These are phyloP conservation scores for Atkinsonella texensis DNA, from an alignment of 2,329 filamentous ascomycete genomes.

Conservation along the genomic window DNA sequence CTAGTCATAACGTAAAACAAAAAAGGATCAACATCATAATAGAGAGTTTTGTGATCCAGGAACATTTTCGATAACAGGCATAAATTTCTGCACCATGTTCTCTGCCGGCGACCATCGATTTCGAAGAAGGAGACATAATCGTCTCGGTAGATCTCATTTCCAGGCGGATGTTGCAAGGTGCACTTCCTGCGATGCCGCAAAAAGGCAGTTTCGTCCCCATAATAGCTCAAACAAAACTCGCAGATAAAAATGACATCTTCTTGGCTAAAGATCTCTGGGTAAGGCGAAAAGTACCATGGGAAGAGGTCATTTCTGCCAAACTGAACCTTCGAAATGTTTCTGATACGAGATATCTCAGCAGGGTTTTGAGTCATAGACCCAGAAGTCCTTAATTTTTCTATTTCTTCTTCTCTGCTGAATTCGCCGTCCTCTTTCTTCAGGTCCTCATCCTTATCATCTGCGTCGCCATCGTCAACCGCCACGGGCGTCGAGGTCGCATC, in stretches of 20 bases:
- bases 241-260: constrained; percentile 91
- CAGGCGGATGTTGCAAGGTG: constrained; percentile 79
- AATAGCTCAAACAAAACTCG: constrained; percentile 93
- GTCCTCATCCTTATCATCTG: constrained; percentile 37
- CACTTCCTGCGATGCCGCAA: constrained; percentile 81
- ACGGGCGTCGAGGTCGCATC: constrained; percentile 33
- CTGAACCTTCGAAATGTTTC: constrained; percentile 87
- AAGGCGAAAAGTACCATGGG: constrained; percentile 98
- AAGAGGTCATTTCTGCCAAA: constrained; percentile 89
- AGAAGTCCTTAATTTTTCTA: constrained; percentile 86
- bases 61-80: constrained; percentile 94
- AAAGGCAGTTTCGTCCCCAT: constrained; percentile 71
- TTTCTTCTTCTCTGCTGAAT: constrained; percentile 79
- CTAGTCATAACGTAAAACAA: constrained; percentile 97
- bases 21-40: constrained; percentile 99
- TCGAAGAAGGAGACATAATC: constrained; percentile 93
- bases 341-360: constrained; percentile 87
- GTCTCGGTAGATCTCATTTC: constrained; percentile 97
- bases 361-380: constrained; percentile 99
- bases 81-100: constrained; percentile 93
- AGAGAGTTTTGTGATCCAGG: constrained; percentile 93
- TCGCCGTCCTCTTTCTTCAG: constrained; percentile 36
- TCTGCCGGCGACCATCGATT: constrained; percentile 86
- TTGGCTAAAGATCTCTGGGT: constrained; percentile 78
- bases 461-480: constrained; percentile 39